Conservation (phyloP, 345 rosid genomes). For the Corymbia maculata region DNA sequence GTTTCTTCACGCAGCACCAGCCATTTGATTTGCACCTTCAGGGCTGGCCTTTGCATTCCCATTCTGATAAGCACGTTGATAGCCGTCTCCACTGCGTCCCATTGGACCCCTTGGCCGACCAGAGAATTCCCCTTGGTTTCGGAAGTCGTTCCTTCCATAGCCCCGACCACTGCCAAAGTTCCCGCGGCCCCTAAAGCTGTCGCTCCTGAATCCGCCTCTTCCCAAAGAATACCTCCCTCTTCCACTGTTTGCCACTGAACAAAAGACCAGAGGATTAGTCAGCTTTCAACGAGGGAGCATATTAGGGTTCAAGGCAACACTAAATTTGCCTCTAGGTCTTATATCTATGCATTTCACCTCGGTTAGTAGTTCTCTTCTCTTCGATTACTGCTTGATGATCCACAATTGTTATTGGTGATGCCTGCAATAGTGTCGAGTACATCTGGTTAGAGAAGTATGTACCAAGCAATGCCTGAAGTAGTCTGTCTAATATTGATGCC, state of each 20-base stretch:
- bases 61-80: background rate
- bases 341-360: constrained; percentile 29
- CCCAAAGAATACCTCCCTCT: constrained; percentile 7
- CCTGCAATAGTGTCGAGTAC: constrained; percentile 27
- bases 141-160: constrained; percentile 3
- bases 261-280: background rate
- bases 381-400: constrained; percentile 55
- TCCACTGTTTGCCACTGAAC: background rate
- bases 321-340: background rate
- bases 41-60: background rate
- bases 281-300: background rate
- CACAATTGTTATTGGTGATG: constrained; percentile 56
- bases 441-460: background rate
- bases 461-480: background rate
- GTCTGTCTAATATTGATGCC: background rate
- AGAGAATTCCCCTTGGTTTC: constrained; percentile 2
- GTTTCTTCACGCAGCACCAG: background rate
- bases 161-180: constrained; percentile 5
- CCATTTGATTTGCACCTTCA: background rate
- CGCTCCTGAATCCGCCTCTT: constrained; percentile 6
- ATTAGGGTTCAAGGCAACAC: background rate
- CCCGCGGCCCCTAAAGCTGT: constrained; percentile 9
- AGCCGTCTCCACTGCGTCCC: constrained; percentile 8
- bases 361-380: constrained; percentile 57
- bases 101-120: constrained; percentile 1